A percentile compares a stretch with the other conserved stretches of the same genome.
These are phyloP conservation scores for Graphium sp. DNA, from an alignment of 2,329 filamentous ascomycete genomes.

Conservation along the genomic window DNA sequence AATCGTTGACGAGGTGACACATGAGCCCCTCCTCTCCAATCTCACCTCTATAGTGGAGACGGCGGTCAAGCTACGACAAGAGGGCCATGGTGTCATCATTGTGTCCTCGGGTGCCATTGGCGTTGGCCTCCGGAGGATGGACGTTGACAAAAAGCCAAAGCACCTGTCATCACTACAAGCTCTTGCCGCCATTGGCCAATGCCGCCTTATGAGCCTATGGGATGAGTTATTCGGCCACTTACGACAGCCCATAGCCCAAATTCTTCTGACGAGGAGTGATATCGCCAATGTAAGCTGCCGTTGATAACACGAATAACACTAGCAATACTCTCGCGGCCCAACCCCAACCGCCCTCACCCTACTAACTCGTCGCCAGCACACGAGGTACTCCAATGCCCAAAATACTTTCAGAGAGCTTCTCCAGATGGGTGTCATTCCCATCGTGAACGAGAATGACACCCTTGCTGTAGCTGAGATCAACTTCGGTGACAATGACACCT, in stretches of 20 bases:
- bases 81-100: conserved; percentile 88
- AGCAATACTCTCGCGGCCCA: no score
- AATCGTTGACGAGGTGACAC: conserved; percentile 93
- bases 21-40: conserved; percentile 83
- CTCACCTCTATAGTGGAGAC: conserved; percentile 90
- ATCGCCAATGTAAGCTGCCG: conserved; percentile 63
- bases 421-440: conserved; percentile 90
- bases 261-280: conserved; percentile 85
- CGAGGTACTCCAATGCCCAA: conserved; percentile 90
- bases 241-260: conserved; percentile 82
- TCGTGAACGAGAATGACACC: conserved; percentile 98
- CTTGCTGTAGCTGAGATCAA: conserved; percentile 96
- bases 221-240: conserved; percentile 81
- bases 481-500: conserved; percentile 96
- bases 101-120: conserved; percentile 96
- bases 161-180: conserved; percentile 84
- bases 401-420: conserved; percentile 85
- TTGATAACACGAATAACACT: no score
- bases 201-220: conserved; percentile 88
- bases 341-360: no score
- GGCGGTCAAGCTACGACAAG: conserved; percentile 67
- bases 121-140: conserved; percentile 80
- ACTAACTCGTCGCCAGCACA: conserved; percentile 35
- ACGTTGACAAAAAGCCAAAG: conserved; percentile 74
- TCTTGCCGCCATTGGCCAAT: conserved; percentile 89